A percentile compares a stretch with the other conserved stretches of the same genome.
Conservation (phyloP, 2,329 filamentous ascomycete species). For the Fusarium pilosicola region DNA sequence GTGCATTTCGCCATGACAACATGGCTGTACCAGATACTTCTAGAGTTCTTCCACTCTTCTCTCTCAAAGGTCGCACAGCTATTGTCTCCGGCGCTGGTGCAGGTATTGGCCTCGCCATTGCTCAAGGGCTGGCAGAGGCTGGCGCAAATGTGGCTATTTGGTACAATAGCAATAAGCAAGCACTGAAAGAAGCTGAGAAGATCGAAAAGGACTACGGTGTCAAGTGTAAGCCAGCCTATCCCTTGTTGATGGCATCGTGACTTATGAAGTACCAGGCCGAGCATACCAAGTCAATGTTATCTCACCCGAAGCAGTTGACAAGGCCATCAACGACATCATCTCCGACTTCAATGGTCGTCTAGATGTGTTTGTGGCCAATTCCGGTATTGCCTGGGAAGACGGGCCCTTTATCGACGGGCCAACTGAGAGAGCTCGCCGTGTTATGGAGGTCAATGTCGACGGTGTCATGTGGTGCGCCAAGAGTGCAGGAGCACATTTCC, state of each 20-base stretch:
- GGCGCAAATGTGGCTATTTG: slow-evolving; percentile 78
- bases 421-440: slow-evolving; percentile 71
- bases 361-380: slow-evolving; percentile 83
- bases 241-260: neutral
- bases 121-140: slow-evolving; percentile 72
- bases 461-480: slow-evolving; percentile 82
- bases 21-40: slow-evolving; percentile 58
- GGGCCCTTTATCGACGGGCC: slow-evolving; percentile 73
- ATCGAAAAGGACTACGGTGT: slow-evolving; percentile 75
- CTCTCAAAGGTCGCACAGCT: slow-evolving; percentile 74
- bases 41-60: slow-evolving; percentile 72
- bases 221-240: slow-evolving; percentile 61
- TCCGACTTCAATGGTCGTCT: slow-evolving; percentile 78
- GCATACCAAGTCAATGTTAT: slow-evolving; percentile 72
- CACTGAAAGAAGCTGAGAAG: slow-evolving; percentile 67
- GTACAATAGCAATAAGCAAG: slow-evolving; percentile 76
- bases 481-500: slow-evolving; percentile 75
- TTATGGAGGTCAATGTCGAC: slow-evolving; percentile 78
- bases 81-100: slow-evolving; percentile 74
- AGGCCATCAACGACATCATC: slow-evolving; percentile 63
- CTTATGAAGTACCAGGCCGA: slow-evolving; percentile 57
- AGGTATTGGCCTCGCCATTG: slow-evolving; percentile 74
- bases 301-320: slow-evolving; percentile 61
- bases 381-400: slow-evolving; percentile 78
- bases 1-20: slow-evolving; percentile 67